Base-by-base conservation (phyloP, 2,329 filamentous ascomycete species). In the Fusarium lyarnte region DNA sequence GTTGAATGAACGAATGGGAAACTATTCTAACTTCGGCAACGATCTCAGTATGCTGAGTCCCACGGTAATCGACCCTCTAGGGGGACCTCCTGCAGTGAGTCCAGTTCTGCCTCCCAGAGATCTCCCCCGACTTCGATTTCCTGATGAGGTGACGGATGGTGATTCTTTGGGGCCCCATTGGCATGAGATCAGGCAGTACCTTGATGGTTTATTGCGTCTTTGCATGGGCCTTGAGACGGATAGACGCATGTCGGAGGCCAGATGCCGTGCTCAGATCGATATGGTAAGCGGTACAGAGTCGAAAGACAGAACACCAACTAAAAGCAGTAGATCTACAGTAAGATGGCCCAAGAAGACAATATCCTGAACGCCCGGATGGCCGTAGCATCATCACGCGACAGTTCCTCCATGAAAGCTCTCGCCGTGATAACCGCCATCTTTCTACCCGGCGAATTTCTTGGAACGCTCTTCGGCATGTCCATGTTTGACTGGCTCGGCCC, bases 341-440 rank as follows among this genome's bases (percentile, higher is more conserved):
- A 85, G 71, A 85, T 86, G 82, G 84, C 84, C 7, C 84, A 86
- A 68, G 84, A 86, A 64, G 84, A 86, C 73, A 85, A 85, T 70
- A 83, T 84, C 33, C 79, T 85, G 54, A 83, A 83, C 57, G 82
- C 82, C 8, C 77, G 82, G 21, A 83, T 83, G 82, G 81, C 82
- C 6, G 82, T 83, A 4, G 77, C 82, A 5, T 82, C 81, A 5
- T 80, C 81, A 3, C 79, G 81, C 21, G 84, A 86, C 75, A 84
- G 81, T 25, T 85, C 84, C 1, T 85, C 84, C 2, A 85, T 86
- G 83, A 86, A 86, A 46, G 84, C 84, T 3, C 76, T 86, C 2
- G 84, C 84, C 3, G 83, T 86, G 33, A 85, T 86, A 59, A 85
- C 84, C 1, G 84, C 84, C 19, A 78, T 86, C n/a, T 86, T 86